A percentile compares a stretch with the other conserved stretches of the same genome.
These are phyloP conservation scores for Phytophthora europaea DNA, from an alignment of 352 stramenopile genomes.

Conservation along the genomic window DNA sequence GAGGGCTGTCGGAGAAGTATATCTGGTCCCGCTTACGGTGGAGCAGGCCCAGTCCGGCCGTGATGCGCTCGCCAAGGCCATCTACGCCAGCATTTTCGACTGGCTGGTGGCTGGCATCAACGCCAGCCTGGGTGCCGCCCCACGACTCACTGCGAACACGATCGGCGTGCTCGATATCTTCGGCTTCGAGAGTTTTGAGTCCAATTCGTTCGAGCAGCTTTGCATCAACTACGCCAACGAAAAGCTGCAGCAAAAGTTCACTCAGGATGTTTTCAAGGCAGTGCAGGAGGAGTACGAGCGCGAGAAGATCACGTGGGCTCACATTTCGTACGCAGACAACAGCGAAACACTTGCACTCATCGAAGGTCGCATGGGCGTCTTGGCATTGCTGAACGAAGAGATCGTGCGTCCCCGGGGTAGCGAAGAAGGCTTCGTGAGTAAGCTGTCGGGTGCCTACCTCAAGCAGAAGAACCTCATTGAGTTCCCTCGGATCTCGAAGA, in stretches of 20 bases:
- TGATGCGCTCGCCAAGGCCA: conserved; percentile 95
- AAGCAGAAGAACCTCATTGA: conserved; percentile 72
- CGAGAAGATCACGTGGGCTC: conserved; percentile 81
- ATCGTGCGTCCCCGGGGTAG: conserved; percentile 81
- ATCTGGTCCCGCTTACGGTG: conserved; percentile 65
- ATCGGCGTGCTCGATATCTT: conserved; percentile 94
- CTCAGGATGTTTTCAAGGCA: conserved; percentile 69
- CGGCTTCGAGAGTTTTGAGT: conserved; percentile 89
- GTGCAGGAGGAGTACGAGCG: conserved; percentile 74
- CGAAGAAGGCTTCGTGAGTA: conserved; percentile 74
- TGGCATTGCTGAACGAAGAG: conserved; percentile 90
- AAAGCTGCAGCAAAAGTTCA: conserved; percentile 92
- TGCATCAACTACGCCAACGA: conserved; percentile 98
- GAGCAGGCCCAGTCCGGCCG: conserved; percentile 84
- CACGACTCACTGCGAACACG: conserved; percentile 35
- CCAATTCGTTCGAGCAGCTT: conserved; percentile 95
- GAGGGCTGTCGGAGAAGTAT: conserved; percentile 73
- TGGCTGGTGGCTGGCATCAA: conserved; percentile 96
- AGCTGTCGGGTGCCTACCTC: conserved; percentile 59
- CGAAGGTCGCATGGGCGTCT: conserved; percentile 79
- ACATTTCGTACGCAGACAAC: conserved; percentile 89
- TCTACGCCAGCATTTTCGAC: conserved; percentile 97
- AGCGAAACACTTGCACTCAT: conserved; percentile 77
- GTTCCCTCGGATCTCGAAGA: conserved; percentile 75
- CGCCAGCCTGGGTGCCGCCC: conserved; percentile 53